Conservation (phyloP, 2,329 filamentous ascomycete genomes). For the Allantophomopsis cytisporea region DNA sequence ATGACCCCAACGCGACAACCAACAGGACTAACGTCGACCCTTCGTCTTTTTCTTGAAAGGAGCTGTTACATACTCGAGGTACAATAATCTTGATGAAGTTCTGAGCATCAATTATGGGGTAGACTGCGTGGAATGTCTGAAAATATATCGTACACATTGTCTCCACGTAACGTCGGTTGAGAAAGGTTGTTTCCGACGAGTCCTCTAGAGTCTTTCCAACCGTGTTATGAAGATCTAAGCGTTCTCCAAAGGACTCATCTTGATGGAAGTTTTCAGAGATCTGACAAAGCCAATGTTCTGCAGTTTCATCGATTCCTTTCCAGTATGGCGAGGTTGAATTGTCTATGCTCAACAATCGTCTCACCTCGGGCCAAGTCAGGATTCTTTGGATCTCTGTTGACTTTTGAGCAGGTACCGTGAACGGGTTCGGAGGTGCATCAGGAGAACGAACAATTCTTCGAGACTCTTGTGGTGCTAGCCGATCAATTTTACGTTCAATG, state of each 20-base stretch:
- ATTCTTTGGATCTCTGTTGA: too few species aligned
- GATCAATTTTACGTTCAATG: too few species aligned
- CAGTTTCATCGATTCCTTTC: background rate
- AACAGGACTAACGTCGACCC: background rate
- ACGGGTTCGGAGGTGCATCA: too few species aligned
- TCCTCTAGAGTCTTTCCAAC: background rate
- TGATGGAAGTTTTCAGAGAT: background rate
- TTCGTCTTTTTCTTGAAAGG: background rate
- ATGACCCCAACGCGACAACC: background rate
- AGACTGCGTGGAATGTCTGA: background rate
- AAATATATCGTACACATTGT: background rate
- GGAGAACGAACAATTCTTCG: too few species aligned
- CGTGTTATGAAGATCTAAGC: background rate
- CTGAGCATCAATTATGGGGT: background rate
- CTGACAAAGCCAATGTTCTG: slow-evolving; percentile 3
- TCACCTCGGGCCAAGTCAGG: too few species aligned
- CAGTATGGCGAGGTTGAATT: too few species aligned
- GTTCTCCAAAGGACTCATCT: background rate
- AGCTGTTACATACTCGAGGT: background rate
- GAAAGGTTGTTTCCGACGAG: background rate
- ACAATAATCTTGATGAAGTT: background rate
- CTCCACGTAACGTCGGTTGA: too few species aligned
- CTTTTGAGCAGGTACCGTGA: too few species aligned
- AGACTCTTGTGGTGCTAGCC: too few species aligned
- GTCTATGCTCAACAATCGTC: too few species aligned